These are phyloP conservation scores for Phytopythium mirpurense DNA, from an alignment of 352 stramenopile species.

Conservation along the genomic window DNA sequence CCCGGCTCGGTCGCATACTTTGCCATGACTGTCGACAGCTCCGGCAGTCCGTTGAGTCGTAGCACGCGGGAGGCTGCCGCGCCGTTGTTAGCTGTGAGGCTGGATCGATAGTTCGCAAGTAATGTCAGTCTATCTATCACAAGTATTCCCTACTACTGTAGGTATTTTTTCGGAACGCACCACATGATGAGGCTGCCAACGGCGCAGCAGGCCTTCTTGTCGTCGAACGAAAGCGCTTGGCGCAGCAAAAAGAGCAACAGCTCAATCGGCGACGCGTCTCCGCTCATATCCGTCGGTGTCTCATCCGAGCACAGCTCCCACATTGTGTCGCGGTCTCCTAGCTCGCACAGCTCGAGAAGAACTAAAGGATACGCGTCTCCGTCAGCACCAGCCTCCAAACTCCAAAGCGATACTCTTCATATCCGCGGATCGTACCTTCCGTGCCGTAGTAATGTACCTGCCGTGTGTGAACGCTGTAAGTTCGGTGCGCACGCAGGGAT, in stretches of 20 bases:
- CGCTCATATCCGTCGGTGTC: background rate
- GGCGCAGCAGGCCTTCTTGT: constrained; percentile 78
- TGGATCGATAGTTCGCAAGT: constrained; percentile 8
- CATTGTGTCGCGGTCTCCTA: constrained; percentile 52
- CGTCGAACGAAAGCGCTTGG: constrained; percentile 64
- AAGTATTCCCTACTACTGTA: no score
- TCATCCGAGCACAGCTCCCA: constrained; percentile 41
- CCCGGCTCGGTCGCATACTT: constrained; percentile 62
- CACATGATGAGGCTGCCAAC: constrained; percentile 72
- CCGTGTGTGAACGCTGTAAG: constrained; percentile 75
- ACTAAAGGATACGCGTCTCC: no score
- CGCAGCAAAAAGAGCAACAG: constrained; percentile 67
- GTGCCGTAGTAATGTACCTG: constrained; percentile 83
- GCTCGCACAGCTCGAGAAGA: constrained; percentile 64
- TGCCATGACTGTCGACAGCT: constrained; percentile 73
- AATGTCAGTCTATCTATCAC: no score
- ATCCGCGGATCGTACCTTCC: constrained; percentile 52
- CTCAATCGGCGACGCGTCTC: constrained; percentile 54
- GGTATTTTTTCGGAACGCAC: no score
- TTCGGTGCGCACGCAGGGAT: constrained; percentile 73
- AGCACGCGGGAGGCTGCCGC: constrained; percentile 46
- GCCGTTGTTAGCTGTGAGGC: constrained; percentile 50
- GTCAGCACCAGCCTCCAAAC: no score
- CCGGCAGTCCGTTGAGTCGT: constrained; percentile 48
- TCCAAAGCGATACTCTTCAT: no score